Conservation (phyloP, 1,284 basidiomycete genomes). For the Kalmanozyma brasiliensis region DNA sequence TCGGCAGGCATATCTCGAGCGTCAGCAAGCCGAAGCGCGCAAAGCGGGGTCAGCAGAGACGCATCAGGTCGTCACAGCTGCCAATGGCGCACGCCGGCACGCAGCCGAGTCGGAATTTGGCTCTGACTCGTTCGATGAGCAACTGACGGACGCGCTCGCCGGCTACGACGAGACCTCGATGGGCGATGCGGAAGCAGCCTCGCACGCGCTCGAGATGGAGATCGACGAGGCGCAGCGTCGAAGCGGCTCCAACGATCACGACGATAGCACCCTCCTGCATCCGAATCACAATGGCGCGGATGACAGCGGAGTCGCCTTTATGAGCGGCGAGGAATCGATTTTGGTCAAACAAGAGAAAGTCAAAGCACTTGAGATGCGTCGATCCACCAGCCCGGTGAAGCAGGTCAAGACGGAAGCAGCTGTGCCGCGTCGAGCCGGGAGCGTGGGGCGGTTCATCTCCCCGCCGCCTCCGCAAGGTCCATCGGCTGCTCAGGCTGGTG, state of each 20-base stretch:
- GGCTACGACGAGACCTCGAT: slow-evolving; percentile 40
- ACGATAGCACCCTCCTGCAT: slow-evolving; percentile 4
- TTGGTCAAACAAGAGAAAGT: slow-evolving; percentile 26
- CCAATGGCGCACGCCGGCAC: slow-evolving; percentile 1
- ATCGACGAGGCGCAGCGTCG: slow-evolving; percentile 15
- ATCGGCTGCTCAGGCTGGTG: no score
- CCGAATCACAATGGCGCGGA: slow-evolving; percentile 19
- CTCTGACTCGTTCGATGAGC: slow-evolving; percentile 40
- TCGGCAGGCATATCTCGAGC: slow-evolving; percentile 34
- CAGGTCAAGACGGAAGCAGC: slow-evolving; percentile 31
- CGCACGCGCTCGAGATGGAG: slow-evolving; percentile 44
- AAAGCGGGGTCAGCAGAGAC: slow-evolving; percentile 1
- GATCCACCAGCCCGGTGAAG: slow-evolving; percentile 44
- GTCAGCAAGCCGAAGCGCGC: slow-evolving; percentile 29
- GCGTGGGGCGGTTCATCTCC: slow-evolving; percentile 44
- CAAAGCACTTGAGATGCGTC: slow-evolving; percentile 21
- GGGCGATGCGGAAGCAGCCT: slow-evolving; percentile 39
- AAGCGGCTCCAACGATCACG: slow-evolving; percentile 1
- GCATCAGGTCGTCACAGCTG: slow-evolving; percentile 3
- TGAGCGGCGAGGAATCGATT: background rate
- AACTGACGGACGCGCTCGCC: slow-evolving; percentile 26
- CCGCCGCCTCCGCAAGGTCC: slow-evolving; percentile 19
- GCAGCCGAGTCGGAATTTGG: slow-evolving; percentile 23
- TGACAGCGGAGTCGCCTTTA: slow-evolving; percentile 40
- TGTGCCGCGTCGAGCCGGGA: slow-evolving; percentile 32